These are phyloP conservation scores for Setaria italica DNA, from an alignment of 202 grass and related monocot species.

Conservation along the genomic window DNA sequence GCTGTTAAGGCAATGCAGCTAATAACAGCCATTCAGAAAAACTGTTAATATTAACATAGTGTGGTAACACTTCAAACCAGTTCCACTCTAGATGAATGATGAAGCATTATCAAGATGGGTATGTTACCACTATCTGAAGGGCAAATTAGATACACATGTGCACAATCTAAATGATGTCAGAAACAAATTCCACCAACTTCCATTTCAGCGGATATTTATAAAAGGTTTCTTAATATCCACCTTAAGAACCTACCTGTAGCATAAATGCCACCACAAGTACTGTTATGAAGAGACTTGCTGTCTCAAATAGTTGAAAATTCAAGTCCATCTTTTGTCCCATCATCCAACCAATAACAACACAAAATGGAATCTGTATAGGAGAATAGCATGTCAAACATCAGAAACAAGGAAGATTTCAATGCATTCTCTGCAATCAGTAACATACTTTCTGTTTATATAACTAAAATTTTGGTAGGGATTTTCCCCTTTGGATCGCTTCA, in stretches of 20 bases:
- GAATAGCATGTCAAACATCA: slow-evolving; percentile 35
- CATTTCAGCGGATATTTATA: background rate
- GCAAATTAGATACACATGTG: background rate
- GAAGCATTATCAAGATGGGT: background rate
- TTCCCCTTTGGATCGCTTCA: background rate
- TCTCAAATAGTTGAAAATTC: slow-evolving; percentile 93
- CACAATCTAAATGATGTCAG: background rate
- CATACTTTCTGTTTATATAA: slow-evolving; percentile 8
- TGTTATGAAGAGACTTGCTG: slow-evolving; percentile 83
- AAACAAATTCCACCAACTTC: background rate
- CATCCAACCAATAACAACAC: slow-evolving; percentile 87
- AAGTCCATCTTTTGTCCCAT: slow-evolving; percentile 85
- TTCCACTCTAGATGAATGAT: background rate
- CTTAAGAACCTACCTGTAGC: slow-evolving; percentile 70
- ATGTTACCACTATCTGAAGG: background rate
- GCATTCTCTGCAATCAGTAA: background rate
- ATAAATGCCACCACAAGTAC: slow-evolving; percentile 88
- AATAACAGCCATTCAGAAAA: background rate
- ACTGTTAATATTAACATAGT: background rate
- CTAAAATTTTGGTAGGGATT: background rate
- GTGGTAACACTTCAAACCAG: background rate
- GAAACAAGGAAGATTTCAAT: slow-evolving; percentile 1
- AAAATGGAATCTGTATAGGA: slow-evolving; percentile 78
- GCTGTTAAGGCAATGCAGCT: background rate
- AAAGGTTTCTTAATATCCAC: slow-evolving; percentile 12